Evolutionary conservation across 208 protist genomes (phyloP).

Genomic region (Eutreptiella sp.): DNA sequence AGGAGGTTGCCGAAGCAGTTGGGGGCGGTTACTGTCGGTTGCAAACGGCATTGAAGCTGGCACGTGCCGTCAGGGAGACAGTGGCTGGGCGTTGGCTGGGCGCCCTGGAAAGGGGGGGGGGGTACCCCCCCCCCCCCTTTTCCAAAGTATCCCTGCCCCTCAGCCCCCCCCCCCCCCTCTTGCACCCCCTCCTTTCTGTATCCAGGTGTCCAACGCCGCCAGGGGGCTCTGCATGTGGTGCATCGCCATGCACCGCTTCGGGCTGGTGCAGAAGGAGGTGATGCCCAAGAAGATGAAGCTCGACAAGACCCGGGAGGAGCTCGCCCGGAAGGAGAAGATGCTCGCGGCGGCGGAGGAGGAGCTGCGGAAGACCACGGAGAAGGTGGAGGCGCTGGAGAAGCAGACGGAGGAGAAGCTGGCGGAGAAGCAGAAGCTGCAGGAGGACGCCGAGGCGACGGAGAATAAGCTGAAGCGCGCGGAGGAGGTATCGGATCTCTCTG

Average conservation of each 20-base stretch:
- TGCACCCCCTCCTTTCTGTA: too few species aligned
- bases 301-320: conserved; percentile 79
- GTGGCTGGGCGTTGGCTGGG: too few species aligned
- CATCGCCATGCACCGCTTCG: conserved; percentile 94
- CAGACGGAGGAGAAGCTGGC: conserved; percentile 77
- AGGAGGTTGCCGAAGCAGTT: too few species aligned
- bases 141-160: too few species aligned
- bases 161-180: too few species aligned
- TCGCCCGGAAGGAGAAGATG: conserved; percentile 87
- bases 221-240: conserved; percentile 95
- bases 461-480: conserved; percentile 91
- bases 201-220: conserved; percentile 90
- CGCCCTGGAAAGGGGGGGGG: too few species aligned
- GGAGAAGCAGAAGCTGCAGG: conserved; percentile 83
- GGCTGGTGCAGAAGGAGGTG: conserved; percentile 90
- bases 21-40: too few species aligned
- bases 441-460: conserved; percentile 84
- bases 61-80: too few species aligned
- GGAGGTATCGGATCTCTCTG: too few species aligned
- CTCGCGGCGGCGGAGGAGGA: conserved; percentile 81
- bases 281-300: conserved; percentile 92
- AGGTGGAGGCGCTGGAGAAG: conserved; percentile 79
- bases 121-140: too few species aligned
- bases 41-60: too few species aligned
- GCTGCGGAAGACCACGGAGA: conserved; percentile 82